Base-by-base conservation (phyloP, 1,284 basidiomycete genomes). In the Xerocomus amazonicus region DNA sequence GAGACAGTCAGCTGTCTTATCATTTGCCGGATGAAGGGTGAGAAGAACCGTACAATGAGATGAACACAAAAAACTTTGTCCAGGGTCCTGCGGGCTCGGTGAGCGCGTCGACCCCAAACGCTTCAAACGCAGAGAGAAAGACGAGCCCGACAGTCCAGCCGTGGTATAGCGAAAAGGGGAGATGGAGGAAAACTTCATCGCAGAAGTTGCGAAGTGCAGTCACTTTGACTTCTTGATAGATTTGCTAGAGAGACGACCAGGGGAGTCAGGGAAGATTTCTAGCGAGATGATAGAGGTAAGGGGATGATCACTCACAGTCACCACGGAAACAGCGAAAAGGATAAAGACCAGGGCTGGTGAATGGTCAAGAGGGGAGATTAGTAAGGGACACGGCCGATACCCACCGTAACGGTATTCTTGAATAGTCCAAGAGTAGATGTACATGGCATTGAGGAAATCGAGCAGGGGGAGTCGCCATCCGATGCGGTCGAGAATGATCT, bases 131-230 rank as follows among this genome's bases (percentile, higher is more conserved):
- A 37, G 91, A 87, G 54, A 96, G 75, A 58, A 97, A 79, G 59
- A 96, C 84, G 53, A 97, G 83, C 39, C 92, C 84, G 50, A 92
- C 92, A 6, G 90, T 90, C 87, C 93, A 96, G 47, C 93, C 93
- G 68, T 97, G 94, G 73, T 90, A 97, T 52, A 95, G 77, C 23
- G 90, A 93, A 77, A 95, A 94, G 3, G 92, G 92, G 6, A 91
- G 81, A 61, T 91, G 88, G 33, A 91, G 66, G 56, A 88, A 89
- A 51, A 91, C 70, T 65, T 95, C 92, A 59, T 93, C 90, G 36
- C 76, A 74, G 37, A 81, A 67, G 56, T 71, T 80, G 65, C 84
- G 76, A 41, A 87, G 70, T 43, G 79, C 68, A 58, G 83, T 80
- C 63, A 85, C 87, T 73, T 94, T 95, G 66, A 96, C 85, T 56